phyloP scores from a whole-genome alignment of 2,329 filamentous ascomycete genomes.

The Myriosclerotinia duriaeana region DNA sequence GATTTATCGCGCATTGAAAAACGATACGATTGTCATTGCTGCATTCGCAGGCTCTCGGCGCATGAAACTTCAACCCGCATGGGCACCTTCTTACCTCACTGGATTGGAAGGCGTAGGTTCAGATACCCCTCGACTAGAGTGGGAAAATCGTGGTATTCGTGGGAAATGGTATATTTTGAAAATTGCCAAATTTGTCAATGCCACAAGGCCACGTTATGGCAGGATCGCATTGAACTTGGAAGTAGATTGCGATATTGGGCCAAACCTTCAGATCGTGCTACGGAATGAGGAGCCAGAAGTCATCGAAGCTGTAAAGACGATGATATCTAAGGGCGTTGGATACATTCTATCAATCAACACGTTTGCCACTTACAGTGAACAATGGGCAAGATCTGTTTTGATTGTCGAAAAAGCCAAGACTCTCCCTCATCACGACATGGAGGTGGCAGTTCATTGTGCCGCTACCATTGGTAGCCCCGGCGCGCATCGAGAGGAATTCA shows the following conservation, averaged over 20 bases:
- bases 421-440: not conserved
- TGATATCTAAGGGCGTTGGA: not conserved
- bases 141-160: slow-evolving; percentile 5
- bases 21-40: slow-evolving; percentile 3
- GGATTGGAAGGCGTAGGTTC: slow-evolving; percentile 3
- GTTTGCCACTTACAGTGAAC: not conserved
- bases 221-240: slow-evolving; percentile 15
- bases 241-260: not conserved
- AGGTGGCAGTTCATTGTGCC: not conserved
- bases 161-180: slow-evolving; percentile 10
- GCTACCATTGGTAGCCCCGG: not conserved
- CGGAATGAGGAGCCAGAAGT: not conserved
- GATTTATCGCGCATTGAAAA: not conserved
- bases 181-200: not conserved
- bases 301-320: not conserved
- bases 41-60: not conserved
- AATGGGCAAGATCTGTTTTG: not conserved
- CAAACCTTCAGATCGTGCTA: not conserved
- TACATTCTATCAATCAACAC: not conserved
- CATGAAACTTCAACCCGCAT: slow-evolving; percentile 4
- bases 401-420: not conserved
- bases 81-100: slow-evolving; percentile 9
- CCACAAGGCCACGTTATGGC: not conserved
- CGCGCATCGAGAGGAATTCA: not conserved
- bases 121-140: not conserved